Base-by-base conservation (phyloP, 345 rosid genomes). In the Durio zibethinus region DNA sequence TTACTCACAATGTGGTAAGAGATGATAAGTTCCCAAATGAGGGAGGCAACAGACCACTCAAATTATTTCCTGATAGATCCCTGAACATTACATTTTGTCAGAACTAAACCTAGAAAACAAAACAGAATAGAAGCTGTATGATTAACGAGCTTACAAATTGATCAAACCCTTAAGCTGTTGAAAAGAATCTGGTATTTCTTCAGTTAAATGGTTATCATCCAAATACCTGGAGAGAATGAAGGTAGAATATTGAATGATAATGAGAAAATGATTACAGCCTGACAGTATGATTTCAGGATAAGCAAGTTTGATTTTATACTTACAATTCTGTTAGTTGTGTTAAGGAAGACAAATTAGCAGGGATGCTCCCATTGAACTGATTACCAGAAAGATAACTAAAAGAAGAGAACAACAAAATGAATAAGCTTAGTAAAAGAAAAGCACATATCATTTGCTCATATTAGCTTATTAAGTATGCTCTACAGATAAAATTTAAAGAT, bases 101-200 rank as follows among this genome's bases (percentile, higher is more conserved):
- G 70, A 77, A 86, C 50, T 45, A 66, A 82, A 63, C 40, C 60
- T 62, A 38, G 16, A 78, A 25, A 78, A 73, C 38, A 21, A 64
- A 72, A 71, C 33, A 48, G 2, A 7, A 72, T 45, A 4, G 23
- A 67, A 72, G 10, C n/a, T 33, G 68, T 20, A 35, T 0, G 18
- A 35, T 23, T 25, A 68, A 73, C 56, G 42, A 43, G 64, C 84
- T 57, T 89, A 96, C 99, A 96, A 76, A 77, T 82, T 76, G 77
- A 79, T 78, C 88, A 96, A 84, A 38, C 83, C 80, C 23, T 86
- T 77, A 59, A 93, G 78, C 78, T 68, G 85, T 77, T 88, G 87
- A 85, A 96, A 96, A 66, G 84, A 69, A 74, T 96, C 97, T 0
- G 98, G 98, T 83, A 93, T 92, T 14, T 43, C 89, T 59, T 90